Base-by-base conservation (phyloP, 768 basidiomycete genomes). In the Leccinum arenicola region DNA sequence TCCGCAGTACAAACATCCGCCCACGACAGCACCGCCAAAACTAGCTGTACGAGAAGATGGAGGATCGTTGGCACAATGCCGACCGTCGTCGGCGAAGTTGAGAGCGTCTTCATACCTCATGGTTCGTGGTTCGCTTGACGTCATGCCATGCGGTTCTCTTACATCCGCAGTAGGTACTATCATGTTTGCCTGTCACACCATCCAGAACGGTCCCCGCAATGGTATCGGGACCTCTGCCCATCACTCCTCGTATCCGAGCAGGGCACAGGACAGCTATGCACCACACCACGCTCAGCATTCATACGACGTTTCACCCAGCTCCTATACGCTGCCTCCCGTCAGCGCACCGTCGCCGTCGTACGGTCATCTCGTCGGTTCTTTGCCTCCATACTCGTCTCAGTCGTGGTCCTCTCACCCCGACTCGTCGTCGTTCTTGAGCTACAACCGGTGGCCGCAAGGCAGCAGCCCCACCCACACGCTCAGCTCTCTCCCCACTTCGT, bases 71-170 rank as follows among this genome's bases (percentile, higher is more conserved):
- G 88, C 70, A 76, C 76, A 65, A 83, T 89, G 80, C 77, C 80
- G 68, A 80, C 82, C 38, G 79, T 82, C 58, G 78, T 77, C 52
- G 81, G 80, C 59, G 83, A 87, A 73, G 88, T 93, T 29, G 91
- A 93, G 71, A 92, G 89, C 75, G 87, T 93, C 62, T 93, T 90
- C 74, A 91, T 93, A 74, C 91, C 92, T 71, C 90, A 94, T 83
- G 91, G 91, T 88, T 71, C 66, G 84, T 67, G 67, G 52, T 60
- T 70, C 56, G 62, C 73, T 68, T 73, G 73, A 73, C 70, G 73
- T 73, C 73, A 73, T 61, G 50, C 67, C 71, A 73, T 70, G 71
- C 55, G 65, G 64, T 72, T 64, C 68, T 62, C 65, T 65, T 50
- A 63, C 60, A 56, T 47, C 51, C 27, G 29, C 17, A 23, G 25